These are phyloP conservation scores for Erigeron canadensis DNA, from an alignment of 129 eudicot genomes.

Conservation along the genomic window DNA sequence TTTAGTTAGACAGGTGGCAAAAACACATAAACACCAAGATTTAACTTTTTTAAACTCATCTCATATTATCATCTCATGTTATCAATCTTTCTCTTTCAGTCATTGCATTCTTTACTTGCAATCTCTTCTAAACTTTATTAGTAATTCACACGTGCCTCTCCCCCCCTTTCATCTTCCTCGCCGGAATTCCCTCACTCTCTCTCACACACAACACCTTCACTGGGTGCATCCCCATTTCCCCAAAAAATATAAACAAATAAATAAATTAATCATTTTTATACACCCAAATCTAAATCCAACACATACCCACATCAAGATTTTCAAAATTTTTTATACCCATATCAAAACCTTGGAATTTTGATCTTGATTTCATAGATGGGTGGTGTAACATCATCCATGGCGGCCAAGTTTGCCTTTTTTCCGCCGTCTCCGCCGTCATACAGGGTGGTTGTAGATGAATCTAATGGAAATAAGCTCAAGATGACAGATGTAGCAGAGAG, in stretches of 20 bases:
- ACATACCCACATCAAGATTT: conserved; percentile 10
- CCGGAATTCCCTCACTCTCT: conserved; percentile 72
- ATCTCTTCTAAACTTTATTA: neutral
- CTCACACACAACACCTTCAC: conserved; percentile 30
- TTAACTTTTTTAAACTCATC: conserved; percentile 12
- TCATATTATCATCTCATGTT: conserved; percentile 8
- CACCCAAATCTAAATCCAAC: conserved; percentile 20
- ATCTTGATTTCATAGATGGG: conserved; percentile 49
- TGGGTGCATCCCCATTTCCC: conserved; percentile 6
- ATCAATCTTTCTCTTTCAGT: neutral
- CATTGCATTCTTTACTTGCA: conserved; percentile 1
- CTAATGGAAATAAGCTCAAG: conserved; percentile 43
- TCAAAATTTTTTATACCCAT: neutral
- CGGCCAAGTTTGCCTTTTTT: conserved; percentile 87
- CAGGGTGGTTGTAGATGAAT: conserved; percentile 47
- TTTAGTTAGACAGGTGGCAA: conserved; percentile 33
- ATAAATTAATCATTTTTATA: neutral
- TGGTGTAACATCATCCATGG: conserved; percentile 84
- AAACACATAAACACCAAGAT: neutral
- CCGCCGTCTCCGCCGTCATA: conserved; percentile 94
- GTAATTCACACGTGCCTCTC: conserved; percentile 64
- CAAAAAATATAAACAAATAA: neutral
- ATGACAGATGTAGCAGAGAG: conserved; percentile 76
- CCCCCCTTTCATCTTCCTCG: conserved; percentile 46
- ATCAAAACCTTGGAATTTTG: neutral